Evolutionary conservation across 176 grass and related monocot genomes (phyloP).

Genomic region (Hordeum vulgare): DNA sequence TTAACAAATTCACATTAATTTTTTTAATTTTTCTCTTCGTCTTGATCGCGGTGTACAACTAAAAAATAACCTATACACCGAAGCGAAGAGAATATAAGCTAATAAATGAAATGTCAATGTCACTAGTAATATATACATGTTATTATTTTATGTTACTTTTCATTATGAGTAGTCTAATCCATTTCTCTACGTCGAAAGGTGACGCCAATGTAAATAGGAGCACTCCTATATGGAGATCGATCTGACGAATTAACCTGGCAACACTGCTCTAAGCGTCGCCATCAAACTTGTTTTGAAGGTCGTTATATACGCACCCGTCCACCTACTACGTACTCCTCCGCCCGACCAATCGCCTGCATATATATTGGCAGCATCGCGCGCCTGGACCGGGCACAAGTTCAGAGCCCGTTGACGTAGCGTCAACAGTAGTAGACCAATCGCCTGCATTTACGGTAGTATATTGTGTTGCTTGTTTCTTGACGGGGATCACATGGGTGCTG

Average conservation of each 20-base stretch:
- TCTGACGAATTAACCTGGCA: background rate
- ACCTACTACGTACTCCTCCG: background rate
- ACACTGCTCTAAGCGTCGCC: background rate
- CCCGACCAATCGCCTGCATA: too few species aligned
- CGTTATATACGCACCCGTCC: background rate
- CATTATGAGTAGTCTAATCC: too few species aligned
- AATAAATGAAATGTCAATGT: too few species aligned
- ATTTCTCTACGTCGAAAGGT: background rate
- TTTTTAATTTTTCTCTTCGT: too few species aligned
- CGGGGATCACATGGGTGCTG: slow-evolving; percentile 31
- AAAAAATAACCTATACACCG: too few species aligned
- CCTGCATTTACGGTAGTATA: background rate
- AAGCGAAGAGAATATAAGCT: too few species aligned
- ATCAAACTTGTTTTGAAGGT: background rate
- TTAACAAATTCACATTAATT: too few species aligned
- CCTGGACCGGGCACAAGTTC: background rate
- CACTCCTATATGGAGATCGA: background rate
- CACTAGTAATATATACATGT: too few species aligned
- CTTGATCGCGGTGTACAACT: too few species aligned
- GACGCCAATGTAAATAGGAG: background rate
- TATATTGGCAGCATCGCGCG: background rate
- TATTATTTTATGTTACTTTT: too few species aligned
- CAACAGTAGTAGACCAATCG: background rate
- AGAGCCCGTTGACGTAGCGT: slow-evolving; percentile 1
- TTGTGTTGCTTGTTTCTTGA: background rate